Conservation (phyloP, 192 early-diverging fungal species). For the Podila epigama region DNA sequence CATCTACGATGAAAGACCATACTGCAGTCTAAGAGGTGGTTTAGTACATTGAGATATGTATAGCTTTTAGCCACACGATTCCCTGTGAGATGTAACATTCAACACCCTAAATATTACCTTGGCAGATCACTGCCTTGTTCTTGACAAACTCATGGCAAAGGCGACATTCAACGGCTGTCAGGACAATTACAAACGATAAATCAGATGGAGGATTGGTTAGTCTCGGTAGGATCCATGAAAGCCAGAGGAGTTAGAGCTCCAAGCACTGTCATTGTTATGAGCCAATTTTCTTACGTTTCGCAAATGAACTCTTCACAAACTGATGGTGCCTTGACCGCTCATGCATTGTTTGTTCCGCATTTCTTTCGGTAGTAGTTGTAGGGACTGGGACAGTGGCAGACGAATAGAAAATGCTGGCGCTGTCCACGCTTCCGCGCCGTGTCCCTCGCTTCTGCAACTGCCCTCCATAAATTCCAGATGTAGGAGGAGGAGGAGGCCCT, state of each 20-base stretch:
- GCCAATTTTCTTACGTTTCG: constrained; percentile 54
- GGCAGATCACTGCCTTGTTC: constrained; percentile 60
- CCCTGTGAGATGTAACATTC: not conserved
- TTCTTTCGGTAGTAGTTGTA: constrained; percentile 4
- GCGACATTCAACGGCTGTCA: constrained; percentile 58
- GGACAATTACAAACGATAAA: not conserved
- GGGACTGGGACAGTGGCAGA: constrained; percentile 25
- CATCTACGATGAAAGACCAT: constrained; percentile 42
- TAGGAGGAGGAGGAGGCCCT: constrained; percentile 24
- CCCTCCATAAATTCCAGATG: constrained; percentile 1
- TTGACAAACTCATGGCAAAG: constrained; percentile 55
- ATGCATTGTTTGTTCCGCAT: constrained; percentile 25
- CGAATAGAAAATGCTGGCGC: constrained; percentile 17
- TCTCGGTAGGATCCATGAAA: too few species aligned
- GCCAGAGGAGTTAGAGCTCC: too few species aligned
- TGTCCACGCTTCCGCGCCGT: constrained; percentile 24
- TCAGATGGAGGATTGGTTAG: too few species aligned
- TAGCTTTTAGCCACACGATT: constrained; percentile 4
- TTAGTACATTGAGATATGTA: too few species aligned
- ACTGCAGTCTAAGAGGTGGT: constrained; percentile 46
- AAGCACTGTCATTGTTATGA: not conserved
- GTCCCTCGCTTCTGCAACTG: constrained; percentile 3
- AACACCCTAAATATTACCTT: constrained; percentile 56
- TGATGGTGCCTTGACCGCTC: constrained; percentile 43
- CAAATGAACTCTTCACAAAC: constrained; percentile 65